phyloP scores from a whole-genome alignment of 345 rosid species.

The Lepidium aucheri region DNA sequence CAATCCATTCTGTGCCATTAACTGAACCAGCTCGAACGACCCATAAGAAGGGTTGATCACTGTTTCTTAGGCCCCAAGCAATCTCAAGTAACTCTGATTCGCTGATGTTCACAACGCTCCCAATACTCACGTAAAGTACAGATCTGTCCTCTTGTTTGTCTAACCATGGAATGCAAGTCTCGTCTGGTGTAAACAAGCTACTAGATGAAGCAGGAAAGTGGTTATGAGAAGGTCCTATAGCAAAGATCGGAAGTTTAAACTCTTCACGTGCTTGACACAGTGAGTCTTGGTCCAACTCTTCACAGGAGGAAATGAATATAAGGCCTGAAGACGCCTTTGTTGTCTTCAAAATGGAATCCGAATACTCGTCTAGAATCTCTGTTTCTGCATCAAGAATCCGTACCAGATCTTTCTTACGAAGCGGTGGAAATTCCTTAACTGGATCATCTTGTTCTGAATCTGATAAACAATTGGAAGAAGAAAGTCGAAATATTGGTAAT shows the following conservation, averaged over 20 bases:
- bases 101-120: slow-evolving; percentile 23
- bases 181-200: slow-evolving; percentile 27
- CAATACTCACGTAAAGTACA: slow-evolving; percentile 42
- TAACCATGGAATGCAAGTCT: slow-evolving; percentile 41
- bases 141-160: slow-evolving; percentile 37
- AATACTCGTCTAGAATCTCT: not conserved
- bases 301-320: slow-evolving; percentile 44
- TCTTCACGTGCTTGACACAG: slow-evolving; percentile 32
- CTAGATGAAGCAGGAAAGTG: slow-evolving; percentile 17
- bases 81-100: slow-evolving; percentile 34
- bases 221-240: slow-evolving; percentile 51
- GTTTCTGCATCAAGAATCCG: not conserved
- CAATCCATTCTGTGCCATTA: not conserved
- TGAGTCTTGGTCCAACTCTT: slow-evolving; percentile 50
- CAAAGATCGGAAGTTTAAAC: slow-evolving; percentile 32
- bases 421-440: slow-evolving; percentile 13
- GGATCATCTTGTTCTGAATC: slow-evolving; percentile 3
- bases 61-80: slow-evolving; percentile 37
- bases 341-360: not conserved
- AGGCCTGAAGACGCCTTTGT: slow-evolving; percentile 33
- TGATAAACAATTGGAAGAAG: not conserved
- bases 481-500: not conserved
- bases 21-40: slow-evolving; percentile 23
- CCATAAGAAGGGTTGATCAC: slow-evolving; percentile 41
- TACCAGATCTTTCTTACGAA: slow-evolving; percentile 14